These are phyloP conservation scores for Claviceps fusiformis DNA, from an alignment of 2,329 filamentous ascomycete genomes.

Conservation along the genomic window DNA sequence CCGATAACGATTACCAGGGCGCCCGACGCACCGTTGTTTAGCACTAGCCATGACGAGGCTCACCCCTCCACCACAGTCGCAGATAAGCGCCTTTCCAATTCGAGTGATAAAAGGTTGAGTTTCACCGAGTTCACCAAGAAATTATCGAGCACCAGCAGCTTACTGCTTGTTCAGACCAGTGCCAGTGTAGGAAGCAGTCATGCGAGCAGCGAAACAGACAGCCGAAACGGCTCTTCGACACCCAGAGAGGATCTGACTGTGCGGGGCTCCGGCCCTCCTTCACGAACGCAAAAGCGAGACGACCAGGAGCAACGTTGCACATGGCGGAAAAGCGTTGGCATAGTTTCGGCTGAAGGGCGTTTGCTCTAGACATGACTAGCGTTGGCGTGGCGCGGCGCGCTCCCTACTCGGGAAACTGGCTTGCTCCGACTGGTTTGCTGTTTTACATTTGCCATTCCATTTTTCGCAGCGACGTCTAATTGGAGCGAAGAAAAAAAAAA, in stretches of 20 bases:
- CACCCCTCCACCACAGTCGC: constrained; percentile 8
- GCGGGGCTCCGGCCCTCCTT: constrained; percentile 20
- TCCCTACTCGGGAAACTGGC: too few relatives aligned
- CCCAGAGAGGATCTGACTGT: constrained; percentile 27
- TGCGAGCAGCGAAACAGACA: constrained; percentile 31
- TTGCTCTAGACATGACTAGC: constrained; percentile 18
- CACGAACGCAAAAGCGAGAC: constrained; percentile 21
- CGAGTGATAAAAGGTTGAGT: constrained; percentile 43
- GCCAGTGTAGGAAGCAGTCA: constrained; percentile 33
- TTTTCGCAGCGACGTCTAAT: too few relatives aligned
- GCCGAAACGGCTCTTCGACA: constrained; percentile 21
- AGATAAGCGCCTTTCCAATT: constrained; percentile 38
- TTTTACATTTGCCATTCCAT: neutral
- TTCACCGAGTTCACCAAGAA: constrained; percentile 49
- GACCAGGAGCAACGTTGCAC: constrained; percentile 33
- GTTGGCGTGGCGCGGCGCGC: too few relatives aligned
- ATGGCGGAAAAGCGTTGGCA: constrained; percentile 44
- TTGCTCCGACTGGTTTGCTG: neutral
- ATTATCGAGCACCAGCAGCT: constrained; percentile 46
- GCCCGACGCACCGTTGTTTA: constrained; percentile 10
- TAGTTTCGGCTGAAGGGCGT: constrained; percentile 38
- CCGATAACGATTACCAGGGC: constrained; percentile 12
- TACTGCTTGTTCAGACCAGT: constrained; percentile 46
- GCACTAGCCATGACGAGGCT: constrained; percentile 14
- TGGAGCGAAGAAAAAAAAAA: too few relatives aligned